Conservation (phyloP, 176 grass and related monocot species). For the Triticum monococcum region DNA sequence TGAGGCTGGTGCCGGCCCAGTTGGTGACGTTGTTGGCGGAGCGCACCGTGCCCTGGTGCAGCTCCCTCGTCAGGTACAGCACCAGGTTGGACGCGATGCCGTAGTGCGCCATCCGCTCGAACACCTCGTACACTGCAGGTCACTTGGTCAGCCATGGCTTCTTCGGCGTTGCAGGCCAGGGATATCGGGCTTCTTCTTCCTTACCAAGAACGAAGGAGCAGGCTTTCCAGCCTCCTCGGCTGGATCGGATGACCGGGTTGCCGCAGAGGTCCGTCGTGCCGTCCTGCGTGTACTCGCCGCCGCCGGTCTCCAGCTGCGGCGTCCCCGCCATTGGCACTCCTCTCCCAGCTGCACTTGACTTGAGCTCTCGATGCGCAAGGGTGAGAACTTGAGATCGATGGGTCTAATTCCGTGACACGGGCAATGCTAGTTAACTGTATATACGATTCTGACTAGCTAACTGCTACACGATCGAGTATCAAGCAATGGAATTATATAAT, state of each 20-base stretch:
- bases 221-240: conserved; percentile 78
- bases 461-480: no score
- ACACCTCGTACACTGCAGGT: conserved; percentile 77
- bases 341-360: no score
- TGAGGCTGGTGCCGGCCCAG: conserved; percentile 74
- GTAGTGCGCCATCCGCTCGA: conserved; percentile 90
- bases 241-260: conserved; percentile 73
- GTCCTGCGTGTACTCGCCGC: conserved; percentile 70
- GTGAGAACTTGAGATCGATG: no score
- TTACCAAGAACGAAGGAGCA: conserved; percentile 58
- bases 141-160: no score
- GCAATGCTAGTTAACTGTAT: no score
- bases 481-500: no score
- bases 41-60: conserved; percentile 74
- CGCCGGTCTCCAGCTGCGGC: conserved; percentile 11
- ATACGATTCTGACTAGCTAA: no score
- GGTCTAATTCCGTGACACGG: no score
- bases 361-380: no score
- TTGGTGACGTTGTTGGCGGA: conserved; percentile 92
- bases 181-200: no score
- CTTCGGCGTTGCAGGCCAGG: no score
- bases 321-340: conserved; percentile 51
- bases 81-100: conserved; percentile 94
- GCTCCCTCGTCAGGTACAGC: conserved; percentile 72
- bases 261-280: conserved; percentile 83